Evolutionary conservation across 768 basidiomycete genomes (phyloP).

Genomic region (Auricularia sp.): DNA sequence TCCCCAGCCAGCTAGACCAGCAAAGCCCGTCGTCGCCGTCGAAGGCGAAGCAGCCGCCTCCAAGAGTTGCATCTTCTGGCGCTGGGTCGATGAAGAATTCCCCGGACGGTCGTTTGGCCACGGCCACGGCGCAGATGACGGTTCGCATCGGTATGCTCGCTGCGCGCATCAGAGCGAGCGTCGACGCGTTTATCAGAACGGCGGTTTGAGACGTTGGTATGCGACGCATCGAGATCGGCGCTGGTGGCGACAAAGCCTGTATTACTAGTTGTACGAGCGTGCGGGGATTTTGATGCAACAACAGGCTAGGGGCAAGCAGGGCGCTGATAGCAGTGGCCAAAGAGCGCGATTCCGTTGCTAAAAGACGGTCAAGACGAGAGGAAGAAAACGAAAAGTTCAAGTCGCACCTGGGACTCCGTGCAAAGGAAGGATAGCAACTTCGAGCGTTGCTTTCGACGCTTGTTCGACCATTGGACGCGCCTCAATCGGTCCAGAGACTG

Average conservation of each 20-base stretch:
- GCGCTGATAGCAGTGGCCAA: conserved; percentile 43
- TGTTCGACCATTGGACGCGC: conserved; percentile 59
- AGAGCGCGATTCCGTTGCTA: conserved; percentile 53
- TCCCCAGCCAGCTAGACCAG: background rate
- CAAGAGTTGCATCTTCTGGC: conserved; percentile 32
- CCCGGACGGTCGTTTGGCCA: conserved; percentile 27
- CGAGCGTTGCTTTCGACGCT: conserved; percentile 63
- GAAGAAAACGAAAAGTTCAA: background rate
- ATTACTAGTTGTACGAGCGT: conserved; percentile 70
- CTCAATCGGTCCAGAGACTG: conserved; percentile 74
- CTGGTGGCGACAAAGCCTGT: conserved; percentile 37
- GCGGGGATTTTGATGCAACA: conserved; percentile 61
- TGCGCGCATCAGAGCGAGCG: conserved; percentile 56
- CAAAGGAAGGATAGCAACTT: conserved; percentile 62
- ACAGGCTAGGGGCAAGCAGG: conserved; percentile 47
- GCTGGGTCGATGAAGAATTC: conserved; percentile 43
- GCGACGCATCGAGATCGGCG: conserved; percentile 6
- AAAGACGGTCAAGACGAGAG: background rate
- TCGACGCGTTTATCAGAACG: conserved; percentile 59
- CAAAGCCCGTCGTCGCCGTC: background rate
- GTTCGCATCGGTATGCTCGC: conserved; percentile 67
- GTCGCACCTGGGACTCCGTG: conserved; percentile 44
- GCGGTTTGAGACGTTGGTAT: conserved; percentile 39
- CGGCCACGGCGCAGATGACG: conserved; percentile 57
- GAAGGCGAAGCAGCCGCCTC: conserved; percentile 63